phyloP scores from a whole-genome alignment of 805 yeast species.

The Schwanniomyces polymorphus region DNA sequence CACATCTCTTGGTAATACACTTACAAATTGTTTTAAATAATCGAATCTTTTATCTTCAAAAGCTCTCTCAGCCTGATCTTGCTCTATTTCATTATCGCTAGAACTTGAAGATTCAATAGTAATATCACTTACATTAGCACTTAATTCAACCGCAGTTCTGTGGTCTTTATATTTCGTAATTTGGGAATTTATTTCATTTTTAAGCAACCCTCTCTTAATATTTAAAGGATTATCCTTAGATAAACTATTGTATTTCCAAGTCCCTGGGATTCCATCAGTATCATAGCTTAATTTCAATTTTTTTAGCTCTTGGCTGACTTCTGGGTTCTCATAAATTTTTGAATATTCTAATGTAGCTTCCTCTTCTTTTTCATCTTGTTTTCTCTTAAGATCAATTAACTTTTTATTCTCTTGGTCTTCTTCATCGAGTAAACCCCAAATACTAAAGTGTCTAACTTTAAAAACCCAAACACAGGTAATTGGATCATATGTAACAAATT shows the following conservation, averaged over 20 bases:
- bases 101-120: constrained; percentile 27
- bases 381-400: constrained; percentile 31
- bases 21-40: constrained; percentile 34
- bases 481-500: constrained; percentile 78
- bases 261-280: constrained; percentile 37
- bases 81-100: constrained; percentile 7
- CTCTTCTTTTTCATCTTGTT: constrained; percentile 43
- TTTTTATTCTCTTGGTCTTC: constrained; percentile 38
- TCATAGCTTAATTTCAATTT: constrained; percentile 29
- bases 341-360: constrained; percentile 33
- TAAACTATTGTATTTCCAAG: constrained; percentile 24
- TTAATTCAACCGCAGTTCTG: constrained; percentile 19
- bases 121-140: constrained; percentile 29
- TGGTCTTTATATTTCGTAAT: constrained; percentile 20
- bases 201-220: constrained; percentile 29
- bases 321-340: constrained; percentile 28
- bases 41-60: constrained; percentile 21
- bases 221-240: constrained; percentile 19
- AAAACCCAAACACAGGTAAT: constrained; percentile 75
- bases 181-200: constrained; percentile 28
- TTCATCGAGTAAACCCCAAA: constrained; percentile 84
- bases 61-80: background rate
- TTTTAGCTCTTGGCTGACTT: constrained; percentile 31
- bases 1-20: constrained; percentile 28
- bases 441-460: constrained; percentile 86